Evolutionary conservation across 148 eudicot species (phyloP).

Genomic region (Spergularia marina): DNA sequence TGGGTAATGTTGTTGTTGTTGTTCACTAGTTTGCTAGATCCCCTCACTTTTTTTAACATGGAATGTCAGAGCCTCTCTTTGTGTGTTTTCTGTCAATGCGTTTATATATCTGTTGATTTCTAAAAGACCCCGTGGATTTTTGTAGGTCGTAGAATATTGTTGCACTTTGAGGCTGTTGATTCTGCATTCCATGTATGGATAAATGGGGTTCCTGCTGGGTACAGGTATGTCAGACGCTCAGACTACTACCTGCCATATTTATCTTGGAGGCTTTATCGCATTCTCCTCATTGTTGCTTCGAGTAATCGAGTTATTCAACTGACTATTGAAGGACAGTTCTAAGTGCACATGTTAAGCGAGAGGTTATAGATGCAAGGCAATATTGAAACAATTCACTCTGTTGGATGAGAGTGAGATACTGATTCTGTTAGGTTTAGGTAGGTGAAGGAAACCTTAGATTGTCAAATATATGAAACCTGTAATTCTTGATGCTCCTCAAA

Average conservation of each 20-base stretch:
- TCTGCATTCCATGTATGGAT: constrained; percentile 92
- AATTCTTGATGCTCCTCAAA: neutral
- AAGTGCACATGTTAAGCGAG: too few species aligned
- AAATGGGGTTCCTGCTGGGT: constrained; percentile 80
- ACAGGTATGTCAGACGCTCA: constrained; percentile 48
- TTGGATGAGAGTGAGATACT: too few species aligned
- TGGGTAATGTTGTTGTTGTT: neutral
- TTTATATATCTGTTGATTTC: neutral
- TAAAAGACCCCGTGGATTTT: constrained; percentile 22
- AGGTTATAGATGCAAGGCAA: too few species aligned
- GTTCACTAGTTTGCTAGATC: too few species aligned
- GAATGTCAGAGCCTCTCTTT: neutral
- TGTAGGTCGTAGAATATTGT: constrained; percentile 79
- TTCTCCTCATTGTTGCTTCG: neutral
- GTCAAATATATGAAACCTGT: neutral
- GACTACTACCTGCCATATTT: neutral
- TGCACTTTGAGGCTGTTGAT: constrained; percentile 96
- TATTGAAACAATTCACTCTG: too few species aligned
- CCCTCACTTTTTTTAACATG: neutral
- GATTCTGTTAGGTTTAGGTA: too few species aligned
- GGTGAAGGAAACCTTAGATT: neutral
- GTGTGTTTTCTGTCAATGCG: neutral
- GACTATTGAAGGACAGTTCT: too few species aligned
- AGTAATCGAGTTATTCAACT: neutral
- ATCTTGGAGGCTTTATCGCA: neutral